Conservation (phyloP, 2,329 filamentous ascomycete species). For the Sporothrix phasma region DNA sequence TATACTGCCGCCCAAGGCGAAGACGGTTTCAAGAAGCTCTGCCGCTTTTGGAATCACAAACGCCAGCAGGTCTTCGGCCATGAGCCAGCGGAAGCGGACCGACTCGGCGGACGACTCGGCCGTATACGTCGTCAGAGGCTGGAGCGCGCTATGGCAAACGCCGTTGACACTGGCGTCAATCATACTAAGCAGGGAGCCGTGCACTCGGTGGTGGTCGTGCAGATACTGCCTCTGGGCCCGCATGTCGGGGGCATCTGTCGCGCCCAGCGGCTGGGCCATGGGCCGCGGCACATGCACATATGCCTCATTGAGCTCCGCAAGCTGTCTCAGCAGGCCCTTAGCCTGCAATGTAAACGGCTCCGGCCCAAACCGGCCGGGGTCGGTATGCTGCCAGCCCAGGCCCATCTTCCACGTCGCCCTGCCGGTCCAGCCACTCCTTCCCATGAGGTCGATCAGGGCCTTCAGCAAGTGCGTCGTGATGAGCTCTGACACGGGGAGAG, state of each 20-base stretch:
- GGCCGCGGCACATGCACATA: background rate
- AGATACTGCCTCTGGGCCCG: slow-evolving; percentile 3
- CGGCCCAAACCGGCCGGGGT: background rate
- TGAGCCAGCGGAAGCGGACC: slow-evolving; percentile 2
- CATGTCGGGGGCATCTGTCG: background rate
- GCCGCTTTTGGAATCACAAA: slow-evolving; percentile 14
- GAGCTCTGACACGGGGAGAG: background rate
- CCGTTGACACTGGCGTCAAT: background rate
- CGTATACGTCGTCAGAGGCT: background rate
- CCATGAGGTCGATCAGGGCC: slow-evolving; percentile 13
- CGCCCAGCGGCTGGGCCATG: background rate
- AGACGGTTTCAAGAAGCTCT: slow-evolving; percentile 6
- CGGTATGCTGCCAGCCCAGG: background rate
- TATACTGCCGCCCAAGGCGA: slow-evolving; percentile 13
- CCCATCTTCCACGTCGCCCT: slow-evolving; percentile 13
- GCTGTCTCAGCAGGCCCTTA: background rate
- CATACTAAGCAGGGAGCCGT: background rate
- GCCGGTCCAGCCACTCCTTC: slow-evolving; percentile 14
- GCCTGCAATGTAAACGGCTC: slow-evolving; percentile 2
- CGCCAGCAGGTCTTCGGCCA: slow-evolving; percentile 13
- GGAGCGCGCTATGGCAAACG: slow-evolving; percentile 3
- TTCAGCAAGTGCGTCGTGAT: background rate
- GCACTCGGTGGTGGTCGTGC: background rate
- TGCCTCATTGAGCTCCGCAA: background rate
- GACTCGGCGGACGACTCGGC: background rate